phyloP scores from a whole-genome alignment of 78 protist genomes.

The Dictyostelium purpureum region DNA sequence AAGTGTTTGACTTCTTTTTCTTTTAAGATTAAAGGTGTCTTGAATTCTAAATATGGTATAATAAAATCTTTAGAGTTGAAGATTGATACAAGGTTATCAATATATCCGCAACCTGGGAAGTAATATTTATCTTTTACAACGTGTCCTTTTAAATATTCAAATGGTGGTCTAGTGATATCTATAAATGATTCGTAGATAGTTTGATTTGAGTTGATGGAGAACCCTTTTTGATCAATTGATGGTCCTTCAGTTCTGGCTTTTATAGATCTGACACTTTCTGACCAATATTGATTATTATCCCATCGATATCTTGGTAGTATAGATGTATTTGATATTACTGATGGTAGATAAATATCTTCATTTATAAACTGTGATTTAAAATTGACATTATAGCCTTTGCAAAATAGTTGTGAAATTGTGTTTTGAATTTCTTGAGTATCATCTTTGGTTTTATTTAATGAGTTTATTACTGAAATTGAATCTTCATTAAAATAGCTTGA shows the following conservation, averaged over 20 bases:
- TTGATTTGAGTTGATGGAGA: too few species aligned
- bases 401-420: background rate
- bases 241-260: background rate
- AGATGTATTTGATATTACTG: too few species aligned
- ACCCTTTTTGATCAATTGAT: too few species aligned
- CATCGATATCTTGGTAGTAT: background rate
- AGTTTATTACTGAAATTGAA: background rate
- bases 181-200: constrained; percentile 38
- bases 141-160: constrained; percentile 34
- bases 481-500: background rate
- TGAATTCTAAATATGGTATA: constrained; percentile 8
- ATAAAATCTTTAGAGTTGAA: background rate
- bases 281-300: background rate
- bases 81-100: constrained; percentile 4
- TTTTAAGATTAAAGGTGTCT: constrained; percentile 25
- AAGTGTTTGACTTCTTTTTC: background rate
- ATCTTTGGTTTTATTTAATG: background rate
- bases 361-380: background rate
- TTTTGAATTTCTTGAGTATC: background rate
- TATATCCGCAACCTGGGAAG: constrained; percentile 34
- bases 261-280: too few species aligned
- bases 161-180: background rate
- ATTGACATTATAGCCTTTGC: background rate
- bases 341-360: background rate
- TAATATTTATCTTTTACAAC: background rate